A percentile compares a stretch with the other conserved stretches of the same genome.
Evolutionary conservation across 331 rosid species (phyloP).

Genomic region (Cucumis variabilis): DNA sequence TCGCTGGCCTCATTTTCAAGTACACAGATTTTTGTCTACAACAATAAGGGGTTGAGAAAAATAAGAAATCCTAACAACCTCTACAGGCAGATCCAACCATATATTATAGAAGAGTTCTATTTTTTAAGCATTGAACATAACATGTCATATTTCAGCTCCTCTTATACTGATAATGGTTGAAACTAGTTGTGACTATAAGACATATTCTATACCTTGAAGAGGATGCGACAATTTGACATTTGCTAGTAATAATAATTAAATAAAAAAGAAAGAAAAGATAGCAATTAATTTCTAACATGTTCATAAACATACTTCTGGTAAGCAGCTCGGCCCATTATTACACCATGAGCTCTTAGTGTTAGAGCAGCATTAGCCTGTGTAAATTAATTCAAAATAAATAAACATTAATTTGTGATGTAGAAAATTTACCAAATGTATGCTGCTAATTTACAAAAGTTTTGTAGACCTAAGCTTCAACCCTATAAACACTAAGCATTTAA

Average conservation of each 20-base stretch:
- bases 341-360: conserved; percentile 93
- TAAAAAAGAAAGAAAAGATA: background rate
- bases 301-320: conserved; percentile 19
- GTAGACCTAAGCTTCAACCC: no score
- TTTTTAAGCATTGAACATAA: background rate
- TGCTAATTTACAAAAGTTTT: no score
- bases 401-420: conserved; percentile 10
- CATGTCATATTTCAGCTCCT: background rate
- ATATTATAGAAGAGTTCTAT: no score
- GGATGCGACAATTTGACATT: background rate
- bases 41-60: no score
- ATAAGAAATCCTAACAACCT: no score
- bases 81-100: no score
- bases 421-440: background rate
- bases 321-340: conserved; percentile 97
- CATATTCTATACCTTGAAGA: background rate
- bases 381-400: conserved; percentile 28
- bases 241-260: background rate
- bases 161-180: background rate
- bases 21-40: no score
- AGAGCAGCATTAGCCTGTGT: conserved; percentile 77
- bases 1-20: no score
- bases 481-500: no score
- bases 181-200: background rate
- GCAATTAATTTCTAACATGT: background rate